These are phyloP conservation scores for Chaetoscypha palmicola DNA, from an alignment of 2,329 filamentous ascomycete genomes.

Conservation along the genomic window DNA sequence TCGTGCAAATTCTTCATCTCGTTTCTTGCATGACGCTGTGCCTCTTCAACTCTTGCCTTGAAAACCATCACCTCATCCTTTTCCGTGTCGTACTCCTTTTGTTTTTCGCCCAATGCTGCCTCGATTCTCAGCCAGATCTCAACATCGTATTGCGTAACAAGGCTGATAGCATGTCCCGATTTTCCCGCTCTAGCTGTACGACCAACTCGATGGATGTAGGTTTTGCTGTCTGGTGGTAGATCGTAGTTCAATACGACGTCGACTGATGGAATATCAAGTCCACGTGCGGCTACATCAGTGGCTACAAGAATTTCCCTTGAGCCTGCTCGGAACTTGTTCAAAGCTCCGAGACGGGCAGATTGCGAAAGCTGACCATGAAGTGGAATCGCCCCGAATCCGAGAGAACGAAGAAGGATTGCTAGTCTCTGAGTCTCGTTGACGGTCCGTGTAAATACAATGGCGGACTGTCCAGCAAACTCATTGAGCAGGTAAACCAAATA, in stretches of 20 bases:
- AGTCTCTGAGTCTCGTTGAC: slow-evolving; percentile 85
- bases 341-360: slow-evolving; percentile 73
- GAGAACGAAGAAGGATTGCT: slow-evolving; percentile 70
- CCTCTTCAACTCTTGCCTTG: slow-evolving; percentile 70
- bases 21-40: slow-evolving; percentile 68
- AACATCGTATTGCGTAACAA: slow-evolving; percentile 84
- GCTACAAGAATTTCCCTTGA: slow-evolving; percentile 83
- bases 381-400: slow-evolving; percentile 87
- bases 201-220: slow-evolving; percentile 84
- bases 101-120: slow-evolving; percentile 69
- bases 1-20: slow-evolving; percentile 80
- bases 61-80: slow-evolving; percentile 85
- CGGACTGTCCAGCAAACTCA: slow-evolving; percentile 77
- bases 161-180: slow-evolving; percentile 69
- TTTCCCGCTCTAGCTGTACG: slow-evolving; percentile 84
- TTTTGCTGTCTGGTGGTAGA: slow-evolving; percentile 77
- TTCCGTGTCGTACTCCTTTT: slow-evolving; percentile 59
- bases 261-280: slow-evolving; percentile 88
- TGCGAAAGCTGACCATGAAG: slow-evolving; percentile 90
- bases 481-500: slow-evolving; percentile 83
- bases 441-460: slow-evolving; percentile 87
- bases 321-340: slow-evolving; percentile 82
- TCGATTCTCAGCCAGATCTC: slow-evolving; percentile 79
- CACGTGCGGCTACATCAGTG: slow-evolving; percentile 88
- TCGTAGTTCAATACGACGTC: slow-evolving; percentile 84